These are phyloP conservation scores for Tuber melanosporum DNA, from an alignment of 495 filamentous ascomycete genomes.

Conservation along the genomic window DNA sequence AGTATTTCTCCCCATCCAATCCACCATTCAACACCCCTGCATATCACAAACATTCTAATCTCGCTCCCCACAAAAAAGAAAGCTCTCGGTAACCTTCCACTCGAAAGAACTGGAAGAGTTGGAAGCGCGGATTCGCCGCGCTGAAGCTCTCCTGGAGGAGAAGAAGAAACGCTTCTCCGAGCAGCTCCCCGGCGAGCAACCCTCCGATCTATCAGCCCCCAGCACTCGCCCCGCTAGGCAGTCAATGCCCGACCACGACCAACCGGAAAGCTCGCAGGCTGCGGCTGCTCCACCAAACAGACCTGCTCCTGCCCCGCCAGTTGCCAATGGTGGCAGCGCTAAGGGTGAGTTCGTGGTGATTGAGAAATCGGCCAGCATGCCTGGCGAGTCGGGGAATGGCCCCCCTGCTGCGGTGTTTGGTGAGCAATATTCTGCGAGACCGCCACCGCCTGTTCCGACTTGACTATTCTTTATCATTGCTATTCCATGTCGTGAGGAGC, in stretches of 20 bases:
- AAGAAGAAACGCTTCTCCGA: conserved; percentile 40
- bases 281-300: conserved; percentile 17
- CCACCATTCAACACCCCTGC: conserved; percentile 16
- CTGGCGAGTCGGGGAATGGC: conserved; percentile 8
- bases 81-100: conserved; percentile 63
- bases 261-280: conserved; percentile 23
- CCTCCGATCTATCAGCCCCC: conserved; percentile 7
- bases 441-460: conserved; percentile 37
- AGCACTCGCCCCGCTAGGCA: conserved; percentile 13
- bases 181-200: conserved; percentile 18
- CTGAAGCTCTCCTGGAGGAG: conserved; percentile 70
- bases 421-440: conserved; percentile 33
- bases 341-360: conserved; percentile 34
- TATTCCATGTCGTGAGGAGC: neutral
- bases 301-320: conserved; percentile 19
- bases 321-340: neutral
- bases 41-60: conserved; percentile 24
- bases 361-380: conserved; percentile 32
- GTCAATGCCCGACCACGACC: conserved; percentile 26
- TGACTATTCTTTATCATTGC: conserved; percentile 2
- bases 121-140: conserved; percentile 73
- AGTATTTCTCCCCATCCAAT: conserved; percentile 55
- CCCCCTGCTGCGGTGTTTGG: conserved; percentile 12
- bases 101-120: conserved; percentile 75
- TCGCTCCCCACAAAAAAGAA: conserved; percentile 49